Percentiles rank a stretch among this genome's conserved stretches.
These are phyloP conservation scores for Ceratopteris richardii DNA, from an alignment of 75 land plant species.

Conservation along the genomic window DNA sequence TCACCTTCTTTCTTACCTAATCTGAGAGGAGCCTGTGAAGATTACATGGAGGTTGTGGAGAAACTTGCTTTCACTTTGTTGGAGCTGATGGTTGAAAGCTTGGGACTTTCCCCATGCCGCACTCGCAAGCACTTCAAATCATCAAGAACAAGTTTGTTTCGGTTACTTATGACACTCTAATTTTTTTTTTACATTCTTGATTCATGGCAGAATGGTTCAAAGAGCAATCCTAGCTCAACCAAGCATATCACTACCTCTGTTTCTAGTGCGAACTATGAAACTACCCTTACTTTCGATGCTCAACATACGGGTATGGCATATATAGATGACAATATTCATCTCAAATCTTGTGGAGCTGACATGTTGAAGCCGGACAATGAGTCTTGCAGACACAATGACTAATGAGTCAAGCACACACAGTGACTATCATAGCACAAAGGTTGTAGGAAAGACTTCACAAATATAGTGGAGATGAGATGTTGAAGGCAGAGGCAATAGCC, in stretches of 20 bases:
- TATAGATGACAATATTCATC: neutral
- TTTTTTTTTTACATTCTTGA: conserved; percentile 69
- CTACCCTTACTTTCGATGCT: neutral
- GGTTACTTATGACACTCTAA: conserved; percentile 62
- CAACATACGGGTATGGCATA: neutral
- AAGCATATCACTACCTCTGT: neutral
- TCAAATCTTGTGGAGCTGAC: conserved; percentile 82
- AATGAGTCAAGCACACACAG: too few relatives aligned
- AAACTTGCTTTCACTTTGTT: too few relatives aligned
- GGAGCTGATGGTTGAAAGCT: too few relatives aligned
- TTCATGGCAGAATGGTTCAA: conserved; percentile 53
- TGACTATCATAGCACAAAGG: conserved; percentile 88
- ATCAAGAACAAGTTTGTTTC: too few relatives aligned
- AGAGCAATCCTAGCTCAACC: neutral
- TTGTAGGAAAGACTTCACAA: conserved; percentile 82
- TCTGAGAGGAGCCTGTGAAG: too few relatives aligned
- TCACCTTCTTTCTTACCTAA: too few relatives aligned
- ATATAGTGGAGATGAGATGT: conserved; percentile 81
- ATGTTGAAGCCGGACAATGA: conserved; percentile 82
- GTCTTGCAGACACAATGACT: conserved; percentile 69
- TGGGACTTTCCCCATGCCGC: too few relatives aligned
- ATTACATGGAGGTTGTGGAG: too few relatives aligned
- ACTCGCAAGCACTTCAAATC: too few relatives aligned
- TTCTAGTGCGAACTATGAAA: neutral
- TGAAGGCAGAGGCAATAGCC: conserved; percentile 90